phyloP scores from a whole-genome alignment of 2,329 filamentous ascomycete species.

The Aspergillus sp. region DNA sequence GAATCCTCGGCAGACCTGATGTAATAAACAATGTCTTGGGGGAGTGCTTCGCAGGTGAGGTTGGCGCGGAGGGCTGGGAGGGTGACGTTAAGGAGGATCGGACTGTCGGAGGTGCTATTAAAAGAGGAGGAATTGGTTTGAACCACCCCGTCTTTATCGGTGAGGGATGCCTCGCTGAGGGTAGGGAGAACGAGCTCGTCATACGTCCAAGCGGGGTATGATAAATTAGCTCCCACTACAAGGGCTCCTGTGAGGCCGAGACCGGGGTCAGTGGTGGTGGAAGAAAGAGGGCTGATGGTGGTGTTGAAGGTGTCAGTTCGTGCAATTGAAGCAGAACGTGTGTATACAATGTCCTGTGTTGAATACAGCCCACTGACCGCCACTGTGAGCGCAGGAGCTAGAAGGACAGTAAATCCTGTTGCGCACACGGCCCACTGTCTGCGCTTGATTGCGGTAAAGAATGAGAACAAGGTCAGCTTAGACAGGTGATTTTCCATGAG shows the following conservation, averaged over 20 bases:
- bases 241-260: conserved; percentile 27
- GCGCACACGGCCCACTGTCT: conserved; percentile 19
- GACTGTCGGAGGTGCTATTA: background rate
- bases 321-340: conserved; percentile 14
- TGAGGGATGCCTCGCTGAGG: conserved; percentile 18
- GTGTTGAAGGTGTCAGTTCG: conserved; percentile 12
- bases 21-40: background rate
- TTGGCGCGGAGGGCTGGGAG: conserved; percentile 6
- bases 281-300: background rate
- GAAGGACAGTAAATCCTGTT: conserved; percentile 16
- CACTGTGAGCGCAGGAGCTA: conserved; percentile 19
- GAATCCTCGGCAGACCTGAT: accelerated
- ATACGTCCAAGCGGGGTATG: conserved; percentile 36
- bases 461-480: conserved; percentile 50
- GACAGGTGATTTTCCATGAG: conserved; percentile 24
- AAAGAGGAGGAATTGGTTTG: background rate
- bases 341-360: conserved; percentile 10
- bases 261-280: conserved; percentile 23
- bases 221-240: conserved; percentile 30
- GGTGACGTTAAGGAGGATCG: background rate
- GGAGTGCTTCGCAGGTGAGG: background rate
- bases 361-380: conserved; percentile 20
- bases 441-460: conserved; percentile 51
- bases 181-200: conserved; percentile 30
- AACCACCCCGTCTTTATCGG: conserved; percentile 9